Conservation (phyloP, 78 protist species). For the Salpingoeca rosetta region DNA sequence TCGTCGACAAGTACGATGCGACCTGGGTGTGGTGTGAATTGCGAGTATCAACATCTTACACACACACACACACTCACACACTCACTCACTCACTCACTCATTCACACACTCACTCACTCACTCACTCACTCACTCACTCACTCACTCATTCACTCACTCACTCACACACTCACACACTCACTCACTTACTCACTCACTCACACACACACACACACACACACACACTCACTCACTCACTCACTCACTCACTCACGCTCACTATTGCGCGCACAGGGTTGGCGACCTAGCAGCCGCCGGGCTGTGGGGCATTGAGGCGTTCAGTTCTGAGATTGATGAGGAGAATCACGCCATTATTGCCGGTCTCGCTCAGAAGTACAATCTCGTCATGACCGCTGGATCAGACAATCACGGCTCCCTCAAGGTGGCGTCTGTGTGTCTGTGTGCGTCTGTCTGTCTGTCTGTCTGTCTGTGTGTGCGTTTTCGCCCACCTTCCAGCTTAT, state of each 20-base stretch:
- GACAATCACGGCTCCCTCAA: not conserved
- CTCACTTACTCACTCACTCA: not conserved
- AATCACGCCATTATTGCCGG: not conserved
- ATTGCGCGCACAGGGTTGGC: not conserved
- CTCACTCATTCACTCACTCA: not conserved
- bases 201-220: not conserved
- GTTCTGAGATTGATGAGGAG: not conserved
- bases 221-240: not conserved
- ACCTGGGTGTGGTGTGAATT: not conserved
- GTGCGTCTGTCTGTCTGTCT: too few relatives aligned
- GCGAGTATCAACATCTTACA: too few relatives aligned
- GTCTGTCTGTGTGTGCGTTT: too few relatives aligned
- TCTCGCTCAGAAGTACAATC: not conserved
- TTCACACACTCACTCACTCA: not conserved
- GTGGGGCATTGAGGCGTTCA: not conserved
- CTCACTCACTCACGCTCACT: not conserved
- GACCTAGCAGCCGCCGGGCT: not conserved
- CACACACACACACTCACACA: not conserved
- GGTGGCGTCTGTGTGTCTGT: too few relatives aligned
- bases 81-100: not conserved
- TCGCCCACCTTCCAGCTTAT: too few relatives aligned
- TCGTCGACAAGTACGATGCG: not conserved
- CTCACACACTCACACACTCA: not conserved
- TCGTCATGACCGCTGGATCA: not conserved
- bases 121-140: not conserved